Base-by-base conservation (phyloP, 2,329 filamentous ascomycete genomes). In the Biscogniauxia mediterranea region DNA sequence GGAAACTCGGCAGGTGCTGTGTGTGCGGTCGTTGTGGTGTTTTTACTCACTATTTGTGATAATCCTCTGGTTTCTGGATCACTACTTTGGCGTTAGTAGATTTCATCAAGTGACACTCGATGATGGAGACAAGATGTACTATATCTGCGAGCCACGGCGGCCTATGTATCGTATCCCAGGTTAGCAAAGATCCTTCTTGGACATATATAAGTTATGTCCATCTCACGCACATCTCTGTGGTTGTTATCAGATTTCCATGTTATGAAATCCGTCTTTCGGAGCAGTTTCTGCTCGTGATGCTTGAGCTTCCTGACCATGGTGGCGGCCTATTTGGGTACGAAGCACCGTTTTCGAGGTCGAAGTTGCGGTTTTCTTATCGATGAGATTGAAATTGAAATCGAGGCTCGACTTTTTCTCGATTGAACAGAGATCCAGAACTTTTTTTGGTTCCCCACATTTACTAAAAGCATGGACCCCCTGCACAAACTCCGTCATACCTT, bases 291-390 rank as follows among this genome's bases (percentile, higher is more conserved):
- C 87, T 99, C 95, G 79, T 97, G 94, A 79, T 96, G 87, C 80
- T 97, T 98, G 74, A 99, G 87, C 82, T 96, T 93, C 71, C 95
- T 90, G 69, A 96, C 92, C 95, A 98, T 98, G 23, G 68, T 84
- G 74, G 53, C 54, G 23, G 25, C 52, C 53, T 52, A 28, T 25
- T 15, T 55, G 19, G 7, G 5, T 46, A 15, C 11, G 11, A 46
- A 46, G 26, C 13, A 32, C 28, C 7, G 23, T 58, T n/a, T 20
- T 59, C 32, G 52, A 17, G 26, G 53, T 32, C 17, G 52, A 17
- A 13, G 26, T 38, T 28, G n/a, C 17, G 4, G 52, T 54, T 32
- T 19, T 26, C 26, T 19, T 13, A 54, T 54, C n/a, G n/a, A 54
- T 28, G n/a, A 51, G 49, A 51, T 23, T 54, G 53, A 42, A 55